phyloP scores from a whole-genome alignment of 345 rosid species.

The Lenwebbia sp. region DNA sequence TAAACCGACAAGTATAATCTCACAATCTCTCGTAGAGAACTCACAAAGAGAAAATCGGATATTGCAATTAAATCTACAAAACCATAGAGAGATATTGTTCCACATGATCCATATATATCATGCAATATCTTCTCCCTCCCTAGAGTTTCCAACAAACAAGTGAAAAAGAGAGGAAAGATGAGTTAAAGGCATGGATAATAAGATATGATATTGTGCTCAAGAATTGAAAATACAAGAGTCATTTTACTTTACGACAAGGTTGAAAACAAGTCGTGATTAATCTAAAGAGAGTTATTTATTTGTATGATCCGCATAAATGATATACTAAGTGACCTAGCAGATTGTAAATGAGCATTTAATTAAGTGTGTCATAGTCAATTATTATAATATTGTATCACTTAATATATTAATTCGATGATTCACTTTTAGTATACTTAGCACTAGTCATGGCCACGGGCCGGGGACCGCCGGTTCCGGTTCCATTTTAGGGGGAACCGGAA shows the following conservation, averaged over 20 bases:
- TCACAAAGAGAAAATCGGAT: no score
- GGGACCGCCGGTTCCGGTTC: no score
- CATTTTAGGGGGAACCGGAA: no score
- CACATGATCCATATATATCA: neutral
- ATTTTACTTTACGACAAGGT: neutral
- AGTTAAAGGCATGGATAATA: neutral
- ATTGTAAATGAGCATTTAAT: neutral
- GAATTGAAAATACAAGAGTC: neutral
- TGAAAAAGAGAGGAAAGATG: neutral
- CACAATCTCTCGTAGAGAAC: no score
- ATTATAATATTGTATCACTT: neutral
- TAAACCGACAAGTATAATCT: no score
- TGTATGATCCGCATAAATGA: no score
- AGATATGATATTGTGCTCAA: neutral
- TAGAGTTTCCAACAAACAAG: neutral
- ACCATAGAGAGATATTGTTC: neutral
- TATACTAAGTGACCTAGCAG: neutral
- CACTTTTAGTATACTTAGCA: neutral
- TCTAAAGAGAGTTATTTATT: neutral
- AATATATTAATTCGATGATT: neutral
- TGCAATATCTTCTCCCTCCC: neutral
- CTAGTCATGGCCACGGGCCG: no score
- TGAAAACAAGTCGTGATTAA: neutral
- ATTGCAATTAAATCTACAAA: neutral
- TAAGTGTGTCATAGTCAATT: neutral